These are phyloP conservation scores for Glycine tomentella DNA, from an alignment of 306 rosid genomes.

Conservation along the genomic window DNA sequence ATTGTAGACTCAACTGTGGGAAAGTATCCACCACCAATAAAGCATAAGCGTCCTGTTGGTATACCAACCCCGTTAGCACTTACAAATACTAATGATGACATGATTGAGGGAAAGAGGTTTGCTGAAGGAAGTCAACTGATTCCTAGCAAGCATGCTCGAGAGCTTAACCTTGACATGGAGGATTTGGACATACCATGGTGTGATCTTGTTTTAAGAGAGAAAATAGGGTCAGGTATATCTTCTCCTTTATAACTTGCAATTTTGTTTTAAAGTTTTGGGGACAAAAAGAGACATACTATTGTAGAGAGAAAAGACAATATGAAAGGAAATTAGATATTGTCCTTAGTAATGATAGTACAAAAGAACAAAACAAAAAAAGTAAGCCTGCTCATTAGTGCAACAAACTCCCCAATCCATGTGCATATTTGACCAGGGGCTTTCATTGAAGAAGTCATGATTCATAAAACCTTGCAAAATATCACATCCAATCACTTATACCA, in stretches of 20 bases:
- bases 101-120: conserved; percentile 59
- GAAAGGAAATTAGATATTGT: conserved; percentile 28
- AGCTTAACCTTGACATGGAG: conserved; percentile 67
- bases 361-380: conserved; percentile 20
- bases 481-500: conserved; percentile 21
- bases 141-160: conserved; percentile 60
- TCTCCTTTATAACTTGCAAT: conserved; percentile 16
- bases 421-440: conserved; percentile 20
- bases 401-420: conserved; percentile 34
- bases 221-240: conserved; percentile 89
- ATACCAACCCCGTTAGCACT: conserved; percentile 42
- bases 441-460: conserved; percentile 20
- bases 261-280: background rate
- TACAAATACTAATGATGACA: conserved; percentile 59
- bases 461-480: conserved; percentile 36
- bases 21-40: conserved; percentile 62
- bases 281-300: conserved; percentile 17
- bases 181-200: conserved; percentile 87
- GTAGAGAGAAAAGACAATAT: conserved; percentile 1
- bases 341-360: conserved; percentile 23
- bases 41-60: conserved; percentile 54
- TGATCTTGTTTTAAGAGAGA: conserved; percentile 83
- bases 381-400: conserved; percentile 31
- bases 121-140: conserved; percentile 62
- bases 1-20: conserved; percentile 49